Base-by-base conservation (phyloP, 1,284 basidiomycete genomes). In the Athelia sp. region DNA sequence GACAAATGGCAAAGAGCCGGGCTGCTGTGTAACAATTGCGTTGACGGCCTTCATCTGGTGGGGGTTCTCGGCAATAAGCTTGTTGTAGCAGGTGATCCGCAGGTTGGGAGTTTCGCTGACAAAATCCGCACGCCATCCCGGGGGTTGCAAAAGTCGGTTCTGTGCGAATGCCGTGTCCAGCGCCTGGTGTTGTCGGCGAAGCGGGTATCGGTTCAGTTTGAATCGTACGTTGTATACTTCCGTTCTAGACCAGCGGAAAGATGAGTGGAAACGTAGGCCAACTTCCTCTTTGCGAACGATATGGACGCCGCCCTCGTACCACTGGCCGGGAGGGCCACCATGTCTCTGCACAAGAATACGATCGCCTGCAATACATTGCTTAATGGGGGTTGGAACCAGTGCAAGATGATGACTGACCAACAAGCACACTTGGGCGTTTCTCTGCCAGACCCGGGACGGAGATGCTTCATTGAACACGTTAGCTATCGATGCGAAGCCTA, bases 231-330 rank as follows among this genome's bases (percentile, higher is more conserved):
- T 69, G 58, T 73, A 79, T 1, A 56, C 60, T 18, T 64, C 65
- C 0, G 60, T 61, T 4, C 49, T 45, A 29, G 57, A 52, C 53
- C 59, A 63, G n/a, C 55, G 54, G 60, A 85, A 85, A 0, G 71
- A 71, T 0, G 53, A 23, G 50, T 78, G 65, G 58, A 85, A 82
- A 17, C 66, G 64, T 3, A 87, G 65, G 0, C 74, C 75, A 13
- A 85, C 79, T 58, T 78, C 72, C 18, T 65, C 62, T 43, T 71
- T 65, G 19, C 67, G 73, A 3, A 84, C 72, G 15, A 70, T 56
- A 51, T 82, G 79, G 3, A 85, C 82, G 22, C 70, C 71, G 3
- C 83, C 83, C 60, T 79, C 71, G 46, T 67, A 83, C 75, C 82
- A 79, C 13, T 68, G 67, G 2, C 64, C 52, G 0, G 56, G 53